These are phyloP conservation scores for Apiotrichum porosum DNA, from an alignment of 1,284 basidiomycete species.

Conservation along the genomic window DNA sequence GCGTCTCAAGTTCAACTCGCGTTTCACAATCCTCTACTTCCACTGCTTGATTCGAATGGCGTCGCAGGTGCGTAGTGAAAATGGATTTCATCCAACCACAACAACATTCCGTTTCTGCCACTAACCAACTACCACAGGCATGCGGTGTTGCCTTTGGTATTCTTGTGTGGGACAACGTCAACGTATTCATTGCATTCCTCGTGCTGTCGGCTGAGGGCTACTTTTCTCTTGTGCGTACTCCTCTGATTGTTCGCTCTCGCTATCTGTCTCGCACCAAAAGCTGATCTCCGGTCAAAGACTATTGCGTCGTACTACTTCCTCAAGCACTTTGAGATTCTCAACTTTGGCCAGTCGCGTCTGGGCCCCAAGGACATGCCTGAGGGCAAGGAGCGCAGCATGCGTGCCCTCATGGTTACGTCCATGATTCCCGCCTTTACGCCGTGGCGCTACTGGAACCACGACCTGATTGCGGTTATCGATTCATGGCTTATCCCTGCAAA, in stretches of 20 bases:
- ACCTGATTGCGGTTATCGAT: slow-evolving; percentile 13
- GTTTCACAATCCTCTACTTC: slow-evolving; percentile 16
- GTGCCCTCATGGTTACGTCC: background rate
- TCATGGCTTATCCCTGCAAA: slow-evolving; percentile 21
- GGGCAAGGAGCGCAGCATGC: background rate
- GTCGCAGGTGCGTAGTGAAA: slow-evolving; percentile 6
- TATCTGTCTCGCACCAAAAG: no score
- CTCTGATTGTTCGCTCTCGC: no score
- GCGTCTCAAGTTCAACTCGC: slow-evolving; percentile 15
- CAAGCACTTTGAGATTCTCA: slow-evolving; percentile 11
- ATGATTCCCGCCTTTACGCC: slow-evolving; percentile 9
- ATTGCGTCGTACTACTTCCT: slow-evolving; percentile 20
- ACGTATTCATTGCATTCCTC: slow-evolving; percentile 24
- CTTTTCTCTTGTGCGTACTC: slow-evolving; percentile 26
- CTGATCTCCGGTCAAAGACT: background rate
- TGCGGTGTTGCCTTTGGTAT: slow-evolving; percentile 15
- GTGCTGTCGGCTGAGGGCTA: slow-evolving; percentile 33
- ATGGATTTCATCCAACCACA: no score
- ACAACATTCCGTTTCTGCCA: no score
- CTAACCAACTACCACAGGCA: slow-evolving; percentile 2
- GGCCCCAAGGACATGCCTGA: background rate
- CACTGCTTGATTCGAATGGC: slow-evolving; percentile 17
- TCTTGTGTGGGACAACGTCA: slow-evolving; percentile 12
- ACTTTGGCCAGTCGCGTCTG: slow-evolving; percentile 9
- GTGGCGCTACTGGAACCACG: slow-evolving; percentile 8